Evolutionary conservation across 768 basidiomycete genomes (phyloP).

Genomic region (Rhodotorula sphaerocarpa): DNA sequence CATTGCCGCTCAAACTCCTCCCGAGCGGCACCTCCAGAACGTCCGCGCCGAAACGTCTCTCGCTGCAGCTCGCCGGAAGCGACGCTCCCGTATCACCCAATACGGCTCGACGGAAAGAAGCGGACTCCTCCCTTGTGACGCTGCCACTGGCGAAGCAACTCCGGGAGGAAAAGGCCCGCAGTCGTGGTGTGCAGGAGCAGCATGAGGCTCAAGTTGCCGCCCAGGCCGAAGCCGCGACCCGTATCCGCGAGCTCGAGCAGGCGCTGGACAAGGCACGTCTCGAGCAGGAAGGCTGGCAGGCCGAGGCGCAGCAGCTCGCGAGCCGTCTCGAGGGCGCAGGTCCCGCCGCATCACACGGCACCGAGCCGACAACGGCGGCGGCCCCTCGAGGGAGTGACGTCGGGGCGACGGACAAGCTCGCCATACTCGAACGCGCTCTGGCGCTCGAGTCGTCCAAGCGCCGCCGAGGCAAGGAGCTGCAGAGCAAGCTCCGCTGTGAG

Average conservation of each 20-base stretch:
- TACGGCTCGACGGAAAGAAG: not conserved
- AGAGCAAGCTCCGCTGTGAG: constrained; percentile 23
- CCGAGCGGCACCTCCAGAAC: too few relatives aligned
- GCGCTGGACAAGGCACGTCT: not conserved
- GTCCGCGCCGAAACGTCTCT: constrained; percentile 26
- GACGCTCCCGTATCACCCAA: not conserved
- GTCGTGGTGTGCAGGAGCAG: not conserved
- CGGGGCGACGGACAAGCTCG: not conserved
- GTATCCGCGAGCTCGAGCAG: constrained; percentile 14
- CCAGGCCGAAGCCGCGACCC: constrained; percentile 1
- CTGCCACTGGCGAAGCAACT: constrained; percentile 19
- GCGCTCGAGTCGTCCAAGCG: constrained; percentile 14
- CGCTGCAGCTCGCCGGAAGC: not conserved
- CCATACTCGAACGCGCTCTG: not conserved
- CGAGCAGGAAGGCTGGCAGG: constrained; percentile 34
- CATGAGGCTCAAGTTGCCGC: not conserved
- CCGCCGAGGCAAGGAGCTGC: constrained; percentile 23
- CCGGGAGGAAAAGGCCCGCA: constrained; percentile 22
- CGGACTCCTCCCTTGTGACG: not conserved
- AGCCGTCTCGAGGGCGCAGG: not conserved
- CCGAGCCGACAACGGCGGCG: not conserved
- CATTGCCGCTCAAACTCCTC: too few relatives aligned
- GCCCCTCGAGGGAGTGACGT: not conserved
- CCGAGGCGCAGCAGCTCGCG: constrained; percentile 13
- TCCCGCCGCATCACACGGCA: not conserved